These are phyloP conservation scores for Gaultheria prostrata DNA, from an alignment of 148 eudicot genomes.

Conservation along the genomic window DNA sequence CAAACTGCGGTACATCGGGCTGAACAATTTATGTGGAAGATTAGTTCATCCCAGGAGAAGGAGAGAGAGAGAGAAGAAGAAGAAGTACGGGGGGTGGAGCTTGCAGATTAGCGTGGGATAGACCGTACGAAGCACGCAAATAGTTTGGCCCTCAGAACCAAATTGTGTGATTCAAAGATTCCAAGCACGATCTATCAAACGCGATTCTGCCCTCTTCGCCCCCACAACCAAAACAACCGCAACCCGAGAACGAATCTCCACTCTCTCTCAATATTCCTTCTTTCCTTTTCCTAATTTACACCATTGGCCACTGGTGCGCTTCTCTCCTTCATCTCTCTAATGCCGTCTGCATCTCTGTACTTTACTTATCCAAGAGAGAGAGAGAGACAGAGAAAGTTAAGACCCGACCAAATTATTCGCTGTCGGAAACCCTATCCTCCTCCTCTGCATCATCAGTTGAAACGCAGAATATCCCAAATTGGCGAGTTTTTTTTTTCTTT, in stretches of 20 bases:
- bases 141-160: conserved; percentile 18
- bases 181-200: conserved; percentile 73
- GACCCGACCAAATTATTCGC: too few relatives aligned
- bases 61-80: too few relatives aligned
- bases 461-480: too few relatives aligned
- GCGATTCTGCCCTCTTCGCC: conserved; percentile 62
- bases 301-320: neutral
- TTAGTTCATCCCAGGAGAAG: too few relatives aligned
- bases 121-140: conserved; percentile 97
- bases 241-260: neutral
- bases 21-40: too few relatives aligned
- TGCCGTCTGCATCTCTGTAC: neutral
- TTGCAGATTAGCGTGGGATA: conserved; percentile 67
- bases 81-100: conserved; percentile 21
- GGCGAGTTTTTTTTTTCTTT: too few relatives aligned
- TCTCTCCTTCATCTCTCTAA: neutral
- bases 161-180: conserved; percentile 75
- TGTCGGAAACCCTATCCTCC: too few relatives aligned
- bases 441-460: too few relatives aligned
- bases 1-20: neutral
- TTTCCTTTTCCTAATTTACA: neutral
- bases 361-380: neutral
- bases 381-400: too few relatives aligned
- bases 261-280: neutral
- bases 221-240: conserved; percentile 5